These are phyloP conservation scores for Yamadazyma kitorensis DNA, from an alignment of 805 yeast genomes.

Conservation along the genomic window DNA sequence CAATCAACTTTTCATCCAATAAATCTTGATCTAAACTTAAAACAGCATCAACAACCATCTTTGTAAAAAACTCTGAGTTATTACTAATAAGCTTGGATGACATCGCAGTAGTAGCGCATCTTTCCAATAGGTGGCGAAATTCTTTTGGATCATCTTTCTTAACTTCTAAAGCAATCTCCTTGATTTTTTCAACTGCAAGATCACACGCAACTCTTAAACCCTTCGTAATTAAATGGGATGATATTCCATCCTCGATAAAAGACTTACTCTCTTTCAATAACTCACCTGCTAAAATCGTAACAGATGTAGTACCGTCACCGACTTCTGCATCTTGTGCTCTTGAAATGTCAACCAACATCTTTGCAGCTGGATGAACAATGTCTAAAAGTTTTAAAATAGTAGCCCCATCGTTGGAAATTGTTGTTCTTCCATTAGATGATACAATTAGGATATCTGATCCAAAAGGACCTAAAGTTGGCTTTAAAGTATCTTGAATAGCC, in stretches of 20 bases:
- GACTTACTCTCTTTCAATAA: slow-evolving; percentile 84
- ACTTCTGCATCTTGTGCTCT: slow-evolving; percentile 98
- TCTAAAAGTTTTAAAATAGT: slow-evolving; percentile 89
- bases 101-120: slow-evolving; percentile 98
- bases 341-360: slow-evolving; percentile 89
- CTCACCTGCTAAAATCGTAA: slow-evolving; percentile 93
- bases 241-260: slow-evolving; percentile 94
- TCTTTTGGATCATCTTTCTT: slow-evolving; percentile 44
- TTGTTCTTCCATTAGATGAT: slow-evolving; percentile 76
- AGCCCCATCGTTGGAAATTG: slow-evolving; percentile 98
- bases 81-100: slow-evolving; percentile 87
- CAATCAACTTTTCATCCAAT: slow-evolving; percentile 85
- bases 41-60: slow-evolving; percentile 96
- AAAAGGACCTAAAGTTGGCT: slow-evolving; percentile 94
- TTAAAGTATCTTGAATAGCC: slow-evolving; percentile 93
- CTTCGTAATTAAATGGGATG: slow-evolving; percentile 82
- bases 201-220: slow-evolving; percentile 83
- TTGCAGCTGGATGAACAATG: slow-evolving; percentile 98
- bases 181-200: slow-evolving; percentile 69
- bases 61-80: slow-evolving; percentile 85
- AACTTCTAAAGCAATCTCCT: slow-evolving; percentile 73
- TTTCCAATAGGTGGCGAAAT: slow-evolving; percentile 73
- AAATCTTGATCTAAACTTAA: slow-evolving; percentile 79
- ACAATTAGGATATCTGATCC: slow-evolving; percentile 96
- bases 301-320: slow-evolving; percentile 98